These are phyloP conservation scores for Hymenoscyphus salicellus DNA, from an alignment of 2,329 filamentous ascomycete genomes.

Conservation along the genomic window DNA sequence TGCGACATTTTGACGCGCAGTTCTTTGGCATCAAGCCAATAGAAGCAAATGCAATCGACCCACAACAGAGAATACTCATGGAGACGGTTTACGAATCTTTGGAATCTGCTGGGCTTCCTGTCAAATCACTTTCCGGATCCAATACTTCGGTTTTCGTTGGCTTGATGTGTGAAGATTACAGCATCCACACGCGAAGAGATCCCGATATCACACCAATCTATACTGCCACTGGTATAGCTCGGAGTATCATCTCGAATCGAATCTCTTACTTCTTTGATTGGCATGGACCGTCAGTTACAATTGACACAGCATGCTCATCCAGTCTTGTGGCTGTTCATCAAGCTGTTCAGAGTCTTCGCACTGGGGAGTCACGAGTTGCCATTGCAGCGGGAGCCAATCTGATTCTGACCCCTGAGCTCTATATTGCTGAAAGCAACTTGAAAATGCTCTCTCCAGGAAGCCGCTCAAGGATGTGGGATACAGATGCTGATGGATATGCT, in stretches of 20 bases:
- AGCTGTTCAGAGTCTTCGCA: slow-evolving; percentile 22
- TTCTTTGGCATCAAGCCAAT: slow-evolving; percentile 1
- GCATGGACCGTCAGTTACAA: background rate
- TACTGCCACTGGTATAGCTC: background rate
- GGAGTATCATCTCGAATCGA: background rate
- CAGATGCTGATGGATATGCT: slow-evolving; percentile 18
- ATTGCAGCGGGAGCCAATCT: slow-evolving; percentile 24
- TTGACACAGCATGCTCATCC: background rate
- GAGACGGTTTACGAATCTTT: background rate
- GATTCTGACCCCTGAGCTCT: slow-evolving; percentile 30
- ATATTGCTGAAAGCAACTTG: slow-evolving; percentile 40
- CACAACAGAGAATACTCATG: background rate
- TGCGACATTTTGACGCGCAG: background rate
- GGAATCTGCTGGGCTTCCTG: background rate
- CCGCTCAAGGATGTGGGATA: slow-evolving; percentile 41
- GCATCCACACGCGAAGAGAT: background rate
- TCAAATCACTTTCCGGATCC: background rate
- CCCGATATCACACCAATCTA: background rate
- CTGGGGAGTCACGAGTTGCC: slow-evolving; percentile 19
- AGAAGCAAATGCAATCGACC: background rate
- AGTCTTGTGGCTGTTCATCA: slow-evolving; percentile 37
- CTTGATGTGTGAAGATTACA: background rate
- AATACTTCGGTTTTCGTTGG: background rate
- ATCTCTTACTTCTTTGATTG: slow-evolving; percentile 6
- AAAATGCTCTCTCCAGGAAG: slow-evolving; percentile 34